phyloP scores from a whole-genome alignment of 1,284 basidiomycete genomes.

The Malassezia restricta region DNA sequence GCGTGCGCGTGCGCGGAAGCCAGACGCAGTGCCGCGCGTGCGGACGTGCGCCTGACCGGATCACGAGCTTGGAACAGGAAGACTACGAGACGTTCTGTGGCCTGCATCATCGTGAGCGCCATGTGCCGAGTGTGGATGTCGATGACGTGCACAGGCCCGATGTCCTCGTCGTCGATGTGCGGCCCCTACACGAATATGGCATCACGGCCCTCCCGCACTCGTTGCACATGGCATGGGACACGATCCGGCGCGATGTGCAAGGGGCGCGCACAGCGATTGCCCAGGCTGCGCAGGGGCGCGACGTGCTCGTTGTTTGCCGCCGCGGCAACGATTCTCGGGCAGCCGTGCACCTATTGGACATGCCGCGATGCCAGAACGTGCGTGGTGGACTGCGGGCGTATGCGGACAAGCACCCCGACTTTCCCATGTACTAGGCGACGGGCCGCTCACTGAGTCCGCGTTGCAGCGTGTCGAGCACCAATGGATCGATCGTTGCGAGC shows the following conservation, averaged over 20 bases:
- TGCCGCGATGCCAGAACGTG: constrained; percentile 4
- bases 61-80: constrained; percentile 25
- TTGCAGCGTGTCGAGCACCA: constrained; percentile 36
- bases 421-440: constrained; percentile 14
- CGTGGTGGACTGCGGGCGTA: constrained; percentile 2
- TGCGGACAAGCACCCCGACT: constrained; percentile 1
- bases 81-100: constrained; percentile 40
- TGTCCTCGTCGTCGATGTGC: constrained; percentile 10
- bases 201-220: constrained; percentile 2
- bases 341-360: constrained; percentile 7
- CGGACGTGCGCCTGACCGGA: constrained; percentile 24
- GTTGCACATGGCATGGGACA: constrained; percentile 2
- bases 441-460: constrained; percentile 22
- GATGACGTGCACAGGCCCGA: not conserved
- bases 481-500: constrained; percentile 27
- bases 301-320: constrained; percentile 9
- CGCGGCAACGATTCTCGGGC: constrained; percentile 13
- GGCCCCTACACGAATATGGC: constrained; percentile 7
- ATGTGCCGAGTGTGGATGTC: constrained; percentile 18
- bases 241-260: not conserved
- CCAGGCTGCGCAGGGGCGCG: not conserved
- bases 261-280: not conserved
- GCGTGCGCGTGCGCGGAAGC: constrained; percentile 59
- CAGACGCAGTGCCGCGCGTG: constrained; percentile 31
- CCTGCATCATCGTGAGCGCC: not conserved